These are phyloP conservation scores for Kwoniella shivajii DNA, from an alignment of 1,284 basidiomycete genomes.

Conservation along the genomic window DNA sequence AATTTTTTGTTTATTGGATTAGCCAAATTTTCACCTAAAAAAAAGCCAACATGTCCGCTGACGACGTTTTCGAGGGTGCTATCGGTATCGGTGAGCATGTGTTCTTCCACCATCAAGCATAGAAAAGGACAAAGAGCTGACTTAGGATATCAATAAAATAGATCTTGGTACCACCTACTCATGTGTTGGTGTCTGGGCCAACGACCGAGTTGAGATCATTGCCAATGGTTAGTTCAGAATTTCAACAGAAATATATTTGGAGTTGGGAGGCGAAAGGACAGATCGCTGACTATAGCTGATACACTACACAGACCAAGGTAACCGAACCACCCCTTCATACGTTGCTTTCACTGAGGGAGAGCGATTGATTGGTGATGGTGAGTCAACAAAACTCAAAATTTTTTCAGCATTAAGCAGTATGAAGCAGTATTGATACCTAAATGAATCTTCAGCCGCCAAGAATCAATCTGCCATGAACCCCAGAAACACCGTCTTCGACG, in stretches of 20 bases:
- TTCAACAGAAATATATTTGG: background rate
- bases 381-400: no score
- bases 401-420: no score
- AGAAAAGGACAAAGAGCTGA: background rate
- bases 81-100: constrained; percentile 74
- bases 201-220: constrained; percentile 96
- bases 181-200: constrained; percentile 95
- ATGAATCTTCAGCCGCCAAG: constrained; percentile 71
- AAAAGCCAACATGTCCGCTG: constrained; percentile 69
- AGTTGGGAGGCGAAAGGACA: background rate
- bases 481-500: constrained; percentile 93
- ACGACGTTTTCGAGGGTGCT: constrained; percentile 94
- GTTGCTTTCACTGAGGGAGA: constrained; percentile 97
- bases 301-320: constrained; percentile 69
- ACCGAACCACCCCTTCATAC: constrained; percentile 98
- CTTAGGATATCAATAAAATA: background rate
- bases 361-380: constrained; percentile 91
- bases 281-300: background rate
- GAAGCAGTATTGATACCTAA: background rate
- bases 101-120: background rate
- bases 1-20: background rate
- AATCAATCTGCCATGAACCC: constrained; percentile 97
- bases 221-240: constrained; percentile 66
- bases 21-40: constrained; percentile 18
- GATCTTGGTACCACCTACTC: constrained; percentile 56